These are phyloP conservation scores for Pythium aristosporum DNA, from an alignment of 352 stramenopile species.

Conservation along the genomic window DNA sequence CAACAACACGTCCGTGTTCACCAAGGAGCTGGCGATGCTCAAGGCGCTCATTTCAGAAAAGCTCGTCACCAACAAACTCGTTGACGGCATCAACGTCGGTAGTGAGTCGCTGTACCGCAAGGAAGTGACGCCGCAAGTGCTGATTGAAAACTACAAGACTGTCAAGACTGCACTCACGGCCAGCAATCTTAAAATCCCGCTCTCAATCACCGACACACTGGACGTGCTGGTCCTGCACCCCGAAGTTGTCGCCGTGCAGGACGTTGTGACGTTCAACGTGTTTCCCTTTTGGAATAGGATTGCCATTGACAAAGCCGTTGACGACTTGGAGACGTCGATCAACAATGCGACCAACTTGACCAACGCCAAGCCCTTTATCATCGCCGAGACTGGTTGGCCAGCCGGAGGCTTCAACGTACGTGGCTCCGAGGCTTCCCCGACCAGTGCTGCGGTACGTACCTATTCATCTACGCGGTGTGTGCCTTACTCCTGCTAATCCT, in stretches of 20 bases:
- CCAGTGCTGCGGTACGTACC: conserved; percentile 52
- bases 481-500: not conserved
- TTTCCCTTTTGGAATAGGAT: conserved; percentile 87
- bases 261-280: conserved; percentile 82
- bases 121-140: conserved; percentile 61
- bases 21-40: conserved; percentile 54
- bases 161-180: conserved; percentile 66
- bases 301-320: conserved; percentile 45
- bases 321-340: conserved; percentile 68
- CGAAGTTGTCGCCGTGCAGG: conserved; percentile 61
- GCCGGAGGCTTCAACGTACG: conserved; percentile 48
- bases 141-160: conserved; percentile 64
- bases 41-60: conserved; percentile 52
- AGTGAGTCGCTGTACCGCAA: conserved; percentile 81
- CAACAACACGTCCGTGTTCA: conserved; percentile 57
- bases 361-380: conserved; percentile 72
- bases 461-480: not conserved
- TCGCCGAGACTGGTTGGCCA: conserved; percentile 82
- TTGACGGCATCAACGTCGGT: conserved; percentile 81
- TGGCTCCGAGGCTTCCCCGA: conserved; percentile 51
- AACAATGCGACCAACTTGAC: conserved; percentile 53
- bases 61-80: conserved; percentile 59
- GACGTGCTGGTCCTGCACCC: conserved; percentile 75
- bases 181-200: conserved; percentile 50
- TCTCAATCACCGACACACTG: conserved; percentile 83